Evolutionary conservation across 2,329 filamentous ascomycete genomes (phyloP).

Genomic region (Didymella keratinophila): DNA sequence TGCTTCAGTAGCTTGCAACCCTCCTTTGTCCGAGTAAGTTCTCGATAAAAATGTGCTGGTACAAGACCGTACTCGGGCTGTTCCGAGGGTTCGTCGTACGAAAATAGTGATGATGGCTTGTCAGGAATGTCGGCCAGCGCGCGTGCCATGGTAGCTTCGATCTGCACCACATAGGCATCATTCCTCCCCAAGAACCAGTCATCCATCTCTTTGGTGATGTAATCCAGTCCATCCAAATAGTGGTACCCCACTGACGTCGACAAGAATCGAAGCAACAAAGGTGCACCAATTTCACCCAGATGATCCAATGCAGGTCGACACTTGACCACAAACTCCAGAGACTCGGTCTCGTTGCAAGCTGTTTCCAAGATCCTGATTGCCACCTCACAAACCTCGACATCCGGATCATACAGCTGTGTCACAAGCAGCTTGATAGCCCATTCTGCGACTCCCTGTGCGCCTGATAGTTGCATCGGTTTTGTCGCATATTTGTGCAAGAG

Average conservation of each 20-base stretch:
- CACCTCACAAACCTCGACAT: slow-evolving; percentile 94
- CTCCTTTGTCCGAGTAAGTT: slow-evolving; percentile 90
- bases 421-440: slow-evolving; percentile 98
- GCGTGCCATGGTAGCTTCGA: slow-evolving; percentile 92
- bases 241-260: slow-evolving; percentile 98
- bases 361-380: slow-evolving; percentile 98
- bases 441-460: slow-evolving; percentile 72
- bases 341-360: slow-evolving; percentile 89
- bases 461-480: slow-evolving; percentile 56
- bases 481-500: slow-evolving; percentile 86
- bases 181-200: slow-evolving; percentile 99
- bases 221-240: slow-evolving; percentile 94
- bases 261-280: slow-evolving; percentile 87
- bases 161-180: slow-evolving; percentile 91
- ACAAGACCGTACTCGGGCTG: slow-evolving; percentile 66
- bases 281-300: slow-evolving; percentile 94
- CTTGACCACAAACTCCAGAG: slow-evolving; percentile 95
- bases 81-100: slow-evolving; percentile 56
- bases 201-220: slow-evolving; percentile 99
- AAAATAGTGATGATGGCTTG: slow-evolving; percentile 59
- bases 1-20: slow-evolving; percentile 88
- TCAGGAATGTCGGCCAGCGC: slow-evolving; percentile 73
- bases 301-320: slow-evolving; percentile 94
- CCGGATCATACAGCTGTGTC: slow-evolving; percentile 97
- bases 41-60: slow-evolving; percentile 97